Conservation (phyloP, 176 grass and related monocot genomes). For the Raddia guianensis region DNA sequence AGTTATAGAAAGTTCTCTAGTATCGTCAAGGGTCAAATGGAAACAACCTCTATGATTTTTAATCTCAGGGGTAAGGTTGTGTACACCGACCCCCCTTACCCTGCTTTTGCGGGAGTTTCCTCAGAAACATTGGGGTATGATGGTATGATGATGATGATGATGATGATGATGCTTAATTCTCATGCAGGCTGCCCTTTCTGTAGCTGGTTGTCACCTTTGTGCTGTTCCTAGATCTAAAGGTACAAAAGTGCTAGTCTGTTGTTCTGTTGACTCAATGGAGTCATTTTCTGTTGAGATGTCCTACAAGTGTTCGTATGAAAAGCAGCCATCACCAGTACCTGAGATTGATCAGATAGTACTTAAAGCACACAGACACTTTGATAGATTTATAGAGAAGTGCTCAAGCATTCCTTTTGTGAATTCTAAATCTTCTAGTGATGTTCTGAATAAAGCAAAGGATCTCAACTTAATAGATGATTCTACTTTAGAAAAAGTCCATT, state of each 20-base stretch:
- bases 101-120: no score
- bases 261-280: conserved; percentile 59
- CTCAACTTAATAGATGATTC: conserved; percentile 64
- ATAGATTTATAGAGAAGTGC: conserved; percentile 42
- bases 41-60: no score
- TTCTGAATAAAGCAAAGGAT: conserved; percentile 80
- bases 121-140: no score
- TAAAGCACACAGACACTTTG: conserved; percentile 48
- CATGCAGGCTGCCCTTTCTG: conserved; percentile 74
- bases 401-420: conserved; percentile 49
- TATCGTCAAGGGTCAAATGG: no score
- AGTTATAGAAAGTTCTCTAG: no score
- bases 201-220: conserved; percentile 83
- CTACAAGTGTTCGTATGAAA: conserved; percentile 61
- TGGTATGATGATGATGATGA: conserved; percentile 7
- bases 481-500: conserved; percentile 59
- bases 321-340: conserved; percentile 43
- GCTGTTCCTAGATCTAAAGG: conserved; percentile 87
- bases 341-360: conserved; percentile 64
- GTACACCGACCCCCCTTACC: no score
- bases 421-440: conserved; percentile 67
- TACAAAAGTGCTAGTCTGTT: conserved; percentile 81
- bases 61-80: no score
- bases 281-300: conserved; percentile 48
- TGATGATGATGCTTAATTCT: conserved; percentile 34